phyloP scores from a whole-genome alignment of 306 rosid genomes.

The Astragalus glycyphyllos region DNA sequence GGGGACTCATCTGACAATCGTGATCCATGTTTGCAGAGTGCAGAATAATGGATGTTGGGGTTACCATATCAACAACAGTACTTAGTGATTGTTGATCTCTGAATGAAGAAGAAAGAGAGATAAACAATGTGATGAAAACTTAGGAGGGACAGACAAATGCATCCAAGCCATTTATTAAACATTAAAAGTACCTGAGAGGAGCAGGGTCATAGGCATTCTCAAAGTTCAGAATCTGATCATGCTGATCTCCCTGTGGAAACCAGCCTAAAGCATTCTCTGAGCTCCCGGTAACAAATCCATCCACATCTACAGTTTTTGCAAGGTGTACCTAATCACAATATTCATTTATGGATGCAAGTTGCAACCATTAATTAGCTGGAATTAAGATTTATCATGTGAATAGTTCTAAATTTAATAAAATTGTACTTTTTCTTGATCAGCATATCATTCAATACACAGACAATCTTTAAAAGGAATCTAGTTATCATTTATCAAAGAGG shows the following conservation, averaged over 20 bases:
- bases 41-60: conserved; percentile 37
- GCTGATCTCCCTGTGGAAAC: conserved; percentile 52
- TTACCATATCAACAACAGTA: conserved; percentile 38
- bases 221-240: conserved; percentile 50
- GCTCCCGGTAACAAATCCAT: conserved; percentile 40
- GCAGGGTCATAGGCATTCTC: conserved; percentile 49
- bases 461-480: background rate
- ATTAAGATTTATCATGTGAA: background rate
- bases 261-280: conserved; percentile 49
- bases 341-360: conserved; percentile 20
- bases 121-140: conserved; percentile 14
- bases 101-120: background rate
- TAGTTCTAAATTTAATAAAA: conserved; percentile 1
- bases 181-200: conserved; percentile 47
- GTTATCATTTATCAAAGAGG: background rate
- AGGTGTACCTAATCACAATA: conserved; percentile 45
- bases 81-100: conserved; percentile 49
- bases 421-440: background rate
- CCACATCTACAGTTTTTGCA: conserved; percentile 38
- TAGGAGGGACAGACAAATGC: conserved; percentile 1
- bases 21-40: conserved; percentile 39
- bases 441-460: background rate
- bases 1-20: conserved; percentile 35
- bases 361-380: conserved; percentile 4
- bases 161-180: background rate